Conservation (phyloP, 1,284 basidiomycete species). For the Vanrija sp. region DNA sequence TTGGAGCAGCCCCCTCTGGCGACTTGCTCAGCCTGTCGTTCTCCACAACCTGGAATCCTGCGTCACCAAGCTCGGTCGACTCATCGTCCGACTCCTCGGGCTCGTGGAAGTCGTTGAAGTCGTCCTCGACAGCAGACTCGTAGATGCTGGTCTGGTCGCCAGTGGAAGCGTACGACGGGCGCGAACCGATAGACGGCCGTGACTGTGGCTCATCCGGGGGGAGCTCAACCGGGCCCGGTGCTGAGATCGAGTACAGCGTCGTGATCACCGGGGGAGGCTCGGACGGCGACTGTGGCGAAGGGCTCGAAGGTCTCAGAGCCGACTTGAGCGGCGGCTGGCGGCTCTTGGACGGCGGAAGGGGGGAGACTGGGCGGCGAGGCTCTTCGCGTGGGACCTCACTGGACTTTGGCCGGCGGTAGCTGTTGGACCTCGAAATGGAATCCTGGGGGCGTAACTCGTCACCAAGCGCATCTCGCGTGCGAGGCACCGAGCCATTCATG, state of each 20-base stretch:
- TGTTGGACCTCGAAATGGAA: constrained; percentile 27
- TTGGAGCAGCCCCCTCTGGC: too few species aligned
- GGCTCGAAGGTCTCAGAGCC: constrained; percentile 41
- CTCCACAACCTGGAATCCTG: constrained; percentile 38
- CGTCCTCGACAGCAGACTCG: constrained; percentile 44
- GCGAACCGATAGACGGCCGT: neutral
- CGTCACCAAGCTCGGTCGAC: constrained; percentile 12
- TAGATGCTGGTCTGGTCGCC: constrained; percentile 40
- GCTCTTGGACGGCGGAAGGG: constrained; percentile 39
- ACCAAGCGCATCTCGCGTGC: neutral
- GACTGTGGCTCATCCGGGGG: constrained; percentile 8
- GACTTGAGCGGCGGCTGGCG: constrained; percentile 46
- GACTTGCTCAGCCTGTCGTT: constrained; percentile 23
- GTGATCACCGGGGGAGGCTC: constrained; percentile 10
- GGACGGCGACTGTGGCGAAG: constrained; percentile 13
- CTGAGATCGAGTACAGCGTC: constrained; percentile 36
- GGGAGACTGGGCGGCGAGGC: constrained; percentile 13
- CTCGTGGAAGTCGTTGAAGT: constrained; percentile 1
- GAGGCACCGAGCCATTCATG: neutral
- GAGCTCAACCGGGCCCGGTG: constrained; percentile 40
- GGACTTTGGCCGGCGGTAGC: constrained; percentile 7
- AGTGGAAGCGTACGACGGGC: constrained; percentile 1
- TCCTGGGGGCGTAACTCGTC: constrained; percentile 18
- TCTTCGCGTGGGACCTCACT: constrained; percentile 3
- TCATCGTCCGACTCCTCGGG: constrained; percentile 33